These are phyloP conservation scores for Lentinula lateritia DNA, from an alignment of 768 basidiomycete species.

Conservation along the genomic window DNA sequence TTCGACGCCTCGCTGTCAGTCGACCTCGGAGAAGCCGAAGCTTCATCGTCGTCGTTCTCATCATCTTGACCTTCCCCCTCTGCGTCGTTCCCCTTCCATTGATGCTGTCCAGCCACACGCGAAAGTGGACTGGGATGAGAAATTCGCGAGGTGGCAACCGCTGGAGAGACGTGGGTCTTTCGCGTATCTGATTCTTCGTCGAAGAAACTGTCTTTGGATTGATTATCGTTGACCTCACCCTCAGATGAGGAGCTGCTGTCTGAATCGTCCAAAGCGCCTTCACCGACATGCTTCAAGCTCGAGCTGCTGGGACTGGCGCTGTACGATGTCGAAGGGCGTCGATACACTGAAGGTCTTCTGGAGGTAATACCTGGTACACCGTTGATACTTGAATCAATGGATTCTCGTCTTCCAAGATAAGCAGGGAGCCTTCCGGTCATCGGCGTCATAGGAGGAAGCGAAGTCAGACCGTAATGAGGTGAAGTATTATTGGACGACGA, in stretches of 20 bases:
- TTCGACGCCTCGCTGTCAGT: conserved; percentile 53
- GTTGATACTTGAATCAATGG: conserved; percentile 24
- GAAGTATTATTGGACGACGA: conserved; percentile 55
- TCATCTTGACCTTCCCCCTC: conserved; percentile 20
- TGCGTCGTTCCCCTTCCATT: conserved; percentile 48
- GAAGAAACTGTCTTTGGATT: conserved; percentile 17
- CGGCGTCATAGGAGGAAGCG: conserved; percentile 43
- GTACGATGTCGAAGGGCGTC: conserved; percentile 41
- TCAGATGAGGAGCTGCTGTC: conserved; percentile 46
- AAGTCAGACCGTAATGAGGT: conserved; percentile 36
- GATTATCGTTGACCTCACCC: conserved; percentile 23
- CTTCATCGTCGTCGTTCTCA: conserved; percentile 37
- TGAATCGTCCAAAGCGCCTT: conserved; percentile 74
- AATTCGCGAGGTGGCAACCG: conserved; percentile 21
- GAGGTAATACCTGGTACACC: not conserved
- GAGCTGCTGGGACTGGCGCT: conserved; percentile 30
- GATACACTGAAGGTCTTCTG: conserved; percentile 33
- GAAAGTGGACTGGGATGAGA: conserved; percentile 66
- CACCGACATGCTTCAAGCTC: conserved; percentile 63
- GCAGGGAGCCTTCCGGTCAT: conserved; percentile 21
- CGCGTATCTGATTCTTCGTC: conserved; percentile 16
- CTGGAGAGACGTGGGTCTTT: conserved; percentile 28
- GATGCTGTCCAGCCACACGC: conserved; percentile 44
- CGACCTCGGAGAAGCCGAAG: conserved; percentile 63
- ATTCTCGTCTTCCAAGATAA: conserved; percentile 32